Evolutionary conservation across 106 monocot genomes (phyloP).

Genomic region (Dactylorhiza incarnata): DNA sequence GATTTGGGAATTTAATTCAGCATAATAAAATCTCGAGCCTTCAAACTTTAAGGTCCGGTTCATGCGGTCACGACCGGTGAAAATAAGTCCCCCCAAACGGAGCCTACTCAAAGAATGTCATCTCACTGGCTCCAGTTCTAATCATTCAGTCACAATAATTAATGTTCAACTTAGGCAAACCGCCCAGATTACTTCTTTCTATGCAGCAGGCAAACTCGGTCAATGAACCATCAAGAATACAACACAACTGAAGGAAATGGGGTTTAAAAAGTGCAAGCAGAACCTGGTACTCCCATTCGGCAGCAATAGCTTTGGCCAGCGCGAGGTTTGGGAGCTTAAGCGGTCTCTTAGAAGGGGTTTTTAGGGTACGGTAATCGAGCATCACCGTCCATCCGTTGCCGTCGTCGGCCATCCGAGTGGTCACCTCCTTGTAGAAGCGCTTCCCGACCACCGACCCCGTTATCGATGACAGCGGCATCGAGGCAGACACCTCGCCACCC

Average conservation of each 20-base stretch:
- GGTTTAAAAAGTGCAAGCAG: not conserved
- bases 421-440: constrained; percentile 83
- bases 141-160: not conserved
- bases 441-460: constrained; percentile 94
- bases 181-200: not conserved
- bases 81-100: too few relatives aligned
- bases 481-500: constrained; percentile 57
- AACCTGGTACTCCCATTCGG: constrained; percentile 99
- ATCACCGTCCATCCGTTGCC: constrained; percentile 97
- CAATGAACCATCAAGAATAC: not conserved
- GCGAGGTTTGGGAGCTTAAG: constrained; percentile 71
- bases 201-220: too few relatives aligned
- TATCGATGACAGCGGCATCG: constrained; percentile 84
- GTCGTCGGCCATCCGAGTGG: constrained; percentile 69
- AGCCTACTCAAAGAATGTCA: not conserved
- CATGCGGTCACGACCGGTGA: too few relatives aligned
- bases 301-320: constrained; percentile 87
- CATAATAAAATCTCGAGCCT: not conserved
- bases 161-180: not conserved
- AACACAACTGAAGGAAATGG: not conserved
- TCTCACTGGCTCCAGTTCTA: not conserved
- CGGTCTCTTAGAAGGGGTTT: constrained; percentile 72
- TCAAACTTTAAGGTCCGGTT: too few relatives aligned
- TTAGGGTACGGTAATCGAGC: constrained; percentile 93
- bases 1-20: not conserved